Evolutionary conservation across 345 rosid species (phyloP).

Genomic region (Corchorus capsularis): DNA sequence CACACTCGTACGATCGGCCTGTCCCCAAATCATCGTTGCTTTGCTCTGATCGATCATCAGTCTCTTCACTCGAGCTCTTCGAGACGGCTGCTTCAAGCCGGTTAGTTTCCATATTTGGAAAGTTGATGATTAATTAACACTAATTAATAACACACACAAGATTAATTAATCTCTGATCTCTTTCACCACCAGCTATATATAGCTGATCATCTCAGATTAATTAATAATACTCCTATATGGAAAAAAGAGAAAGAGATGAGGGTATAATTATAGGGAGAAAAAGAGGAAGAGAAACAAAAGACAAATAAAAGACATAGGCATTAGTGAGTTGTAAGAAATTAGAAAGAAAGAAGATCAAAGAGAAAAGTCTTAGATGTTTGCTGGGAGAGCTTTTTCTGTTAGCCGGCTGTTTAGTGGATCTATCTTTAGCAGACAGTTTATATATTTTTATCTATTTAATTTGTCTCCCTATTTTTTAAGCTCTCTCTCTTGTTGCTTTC

Average conservation of each 20-base stretch:
- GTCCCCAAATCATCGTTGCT: conserved; percentile 32
- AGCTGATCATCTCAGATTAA: too few species aligned
- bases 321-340: conserved; percentile 7
- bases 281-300: conserved; percentile 25
- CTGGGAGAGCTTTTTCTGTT: background rate
- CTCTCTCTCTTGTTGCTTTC: conserved; percentile 34
- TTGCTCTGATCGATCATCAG: conserved; percentile 35
- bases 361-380: conserved; percentile 35
- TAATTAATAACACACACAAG: too few species aligned
- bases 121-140: background rate
- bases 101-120: conserved; percentile 34
- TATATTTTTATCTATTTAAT: background rate
- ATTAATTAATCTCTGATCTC: background rate
- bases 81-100: conserved; percentile 22
- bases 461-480: conserved; percentile 18
- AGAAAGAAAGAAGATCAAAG: conserved; percentile 4
- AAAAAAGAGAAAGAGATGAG: background rate
- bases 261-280: conserved; percentile 19
- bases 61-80: conserved; percentile 43
- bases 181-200: too few species aligned
- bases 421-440: conserved; percentile 8
- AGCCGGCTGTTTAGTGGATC: conserved; percentile 37
- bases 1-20: conserved; percentile 59
- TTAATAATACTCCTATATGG: too few species aligned
- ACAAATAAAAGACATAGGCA: conserved; percentile 35